Conservation (phyloP, 2,329 filamentous ascomycete species). For the Ophiosphaerella herpotricha region DNA sequence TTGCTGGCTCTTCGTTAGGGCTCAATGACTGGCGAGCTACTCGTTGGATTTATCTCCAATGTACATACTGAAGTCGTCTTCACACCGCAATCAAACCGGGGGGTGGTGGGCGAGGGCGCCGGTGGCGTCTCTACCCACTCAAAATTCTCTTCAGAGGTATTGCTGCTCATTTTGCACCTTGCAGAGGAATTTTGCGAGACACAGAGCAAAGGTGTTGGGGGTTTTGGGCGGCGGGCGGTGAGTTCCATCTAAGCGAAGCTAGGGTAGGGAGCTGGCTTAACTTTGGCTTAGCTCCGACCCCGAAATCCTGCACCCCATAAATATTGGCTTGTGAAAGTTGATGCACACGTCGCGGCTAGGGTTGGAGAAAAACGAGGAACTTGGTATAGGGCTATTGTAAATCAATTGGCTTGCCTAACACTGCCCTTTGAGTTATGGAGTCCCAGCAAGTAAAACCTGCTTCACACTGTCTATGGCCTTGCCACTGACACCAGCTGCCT, state of each 20-base stretch:
- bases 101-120: constrained; percentile 57
- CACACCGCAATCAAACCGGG: constrained; percentile 63
- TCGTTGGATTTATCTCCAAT: constrained; percentile 14
- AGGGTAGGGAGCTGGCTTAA: constrained; percentile 15
- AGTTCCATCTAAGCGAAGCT: constrained; percentile 27
- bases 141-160: constrained; percentile 59
- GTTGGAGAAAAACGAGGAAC: too few species aligned
- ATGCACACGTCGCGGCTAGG: too few species aligned
- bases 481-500: constrained; percentile 58
- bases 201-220: constrained; percentile 26
- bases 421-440: constrained; percentile 7
- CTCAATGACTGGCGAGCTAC: constrained; percentile 40
- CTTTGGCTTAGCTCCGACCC: constrained; percentile 28
- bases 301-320: constrained; percentile 11
- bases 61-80: constrained; percentile 62
- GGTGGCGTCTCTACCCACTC: constrained; percentile 70
- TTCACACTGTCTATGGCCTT: constrained; percentile 45
- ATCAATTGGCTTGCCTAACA: not conserved
- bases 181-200: constrained; percentile 38
- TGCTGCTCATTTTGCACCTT: constrained; percentile 42
- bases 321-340: not conserved
- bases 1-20: constrained; percentile 17
- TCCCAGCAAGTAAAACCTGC: constrained; percentile 33
- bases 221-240: constrained; percentile 35
- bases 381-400: too few species aligned